Percentiles rank a stretch among this genome's conserved stretches.
Evolutionary conservation across 805 yeast genomes (phyloP).

Genomic region (Deakozyma indianensis): DNA sequence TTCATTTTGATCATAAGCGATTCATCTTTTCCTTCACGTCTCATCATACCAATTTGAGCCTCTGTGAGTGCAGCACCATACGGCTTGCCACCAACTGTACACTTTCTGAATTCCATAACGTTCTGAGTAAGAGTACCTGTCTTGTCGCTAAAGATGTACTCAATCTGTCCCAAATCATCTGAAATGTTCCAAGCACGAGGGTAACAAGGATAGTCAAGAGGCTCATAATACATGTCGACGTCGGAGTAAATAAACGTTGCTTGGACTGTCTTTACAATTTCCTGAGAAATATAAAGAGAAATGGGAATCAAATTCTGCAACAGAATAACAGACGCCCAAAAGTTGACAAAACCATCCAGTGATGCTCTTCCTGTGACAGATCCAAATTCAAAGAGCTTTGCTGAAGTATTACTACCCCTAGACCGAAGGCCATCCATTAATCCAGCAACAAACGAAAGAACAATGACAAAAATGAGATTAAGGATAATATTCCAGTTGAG

Average conservation of each 20-base stretch:
- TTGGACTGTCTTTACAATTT: conserved; percentile 63
- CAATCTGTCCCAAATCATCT: conserved; percentile 75
- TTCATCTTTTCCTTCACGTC: conserved; percentile 45
- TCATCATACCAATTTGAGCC: conserved; percentile 58
- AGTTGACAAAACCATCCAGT: conserved; percentile 49
- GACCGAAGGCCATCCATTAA: conserved; percentile 55
- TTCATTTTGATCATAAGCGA: conserved; percentile 31
- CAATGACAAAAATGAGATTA: conserved; percentile 47
- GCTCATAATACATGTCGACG: conserved; percentile 51
- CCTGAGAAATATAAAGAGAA: conserved; percentile 64
- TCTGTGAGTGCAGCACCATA: conserved; percentile 72
- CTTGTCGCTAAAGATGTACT: conserved; percentile 68
- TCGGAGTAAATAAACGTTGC: conserved; percentile 66
- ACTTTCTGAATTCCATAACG: conserved; percentile 69
- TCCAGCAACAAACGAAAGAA: conserved; percentile 56
- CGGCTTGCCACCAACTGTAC: conserved; percentile 50
- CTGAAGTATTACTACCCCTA: conserved; percentile 28
- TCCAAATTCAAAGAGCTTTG: conserved; percentile 44
- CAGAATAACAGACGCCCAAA: conserved; percentile 58
- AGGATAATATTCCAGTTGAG: conserved; percentile 51
- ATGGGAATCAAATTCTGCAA: conserved; percentile 72
- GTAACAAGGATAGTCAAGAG: conserved; percentile 58
- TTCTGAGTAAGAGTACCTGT: conserved; percentile 78
- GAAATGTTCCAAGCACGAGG: conserved; percentile 77
- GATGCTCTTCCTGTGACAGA: conserved; percentile 47